Conservation (phyloP, 805 yeast species). For the Candida caryicola region DNA sequence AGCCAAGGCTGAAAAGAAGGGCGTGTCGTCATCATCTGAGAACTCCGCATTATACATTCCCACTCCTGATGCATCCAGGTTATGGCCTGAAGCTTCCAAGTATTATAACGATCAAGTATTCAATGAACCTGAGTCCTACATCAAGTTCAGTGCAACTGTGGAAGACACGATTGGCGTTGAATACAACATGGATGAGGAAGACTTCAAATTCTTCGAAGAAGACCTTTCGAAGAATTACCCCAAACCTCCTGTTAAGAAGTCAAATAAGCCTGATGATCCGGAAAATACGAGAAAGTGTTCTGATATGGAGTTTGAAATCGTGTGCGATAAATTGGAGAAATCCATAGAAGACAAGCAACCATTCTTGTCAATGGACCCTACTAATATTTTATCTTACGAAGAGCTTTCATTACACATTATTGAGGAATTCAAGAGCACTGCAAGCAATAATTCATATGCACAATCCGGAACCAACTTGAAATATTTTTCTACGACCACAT, state of each 20-base stretch:
- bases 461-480: constrained; percentile 29
- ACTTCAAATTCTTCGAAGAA: constrained; percentile 60
- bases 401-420: constrained; percentile 58
- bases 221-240: constrained; percentile 37
- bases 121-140: constrained; percentile 71
- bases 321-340: constrained; percentile 71
- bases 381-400: constrained; percentile 63
- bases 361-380: constrained; percentile 79
- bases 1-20: constrained; percentile 24
- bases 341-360: constrained; percentile 83
- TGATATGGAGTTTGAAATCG: constrained; percentile 82
- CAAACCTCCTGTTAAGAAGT: constrained; percentile 15
- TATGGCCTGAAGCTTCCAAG: constrained; percentile 74
- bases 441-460: constrained; percentile 24
- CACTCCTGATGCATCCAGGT: constrained; percentile 88
- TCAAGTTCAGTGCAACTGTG: constrained; percentile 90
- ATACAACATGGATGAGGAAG: constrained; percentile 88
- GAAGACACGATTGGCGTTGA: constrained; percentile 88
- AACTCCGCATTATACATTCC: constrained; percentile 68
- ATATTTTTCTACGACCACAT: constrained; percentile 50
- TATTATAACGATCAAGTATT: constrained; percentile 65
- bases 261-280: constrained; percentile 10
- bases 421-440: constrained; percentile 29
- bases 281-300: constrained; percentile 39
- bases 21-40: constrained; percentile 3